phyloP scores from a whole-genome alignment of 208 protist genomes.

The Novymonas esmeraldas region DNA sequence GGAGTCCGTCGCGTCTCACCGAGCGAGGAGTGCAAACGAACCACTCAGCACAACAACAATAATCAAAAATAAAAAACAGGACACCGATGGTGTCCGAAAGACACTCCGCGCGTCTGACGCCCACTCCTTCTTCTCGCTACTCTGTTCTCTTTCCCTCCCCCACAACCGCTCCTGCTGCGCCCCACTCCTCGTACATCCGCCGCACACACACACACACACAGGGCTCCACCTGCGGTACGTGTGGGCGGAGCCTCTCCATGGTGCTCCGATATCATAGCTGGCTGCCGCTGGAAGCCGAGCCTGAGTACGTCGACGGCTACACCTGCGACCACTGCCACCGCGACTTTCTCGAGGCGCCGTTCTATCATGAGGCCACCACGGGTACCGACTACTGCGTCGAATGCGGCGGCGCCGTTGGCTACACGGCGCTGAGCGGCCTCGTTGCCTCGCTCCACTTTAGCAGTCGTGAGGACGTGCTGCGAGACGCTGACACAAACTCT shows the following conservation, averaged over 20 bases:
- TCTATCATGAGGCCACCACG: slow-evolving; percentile 40
- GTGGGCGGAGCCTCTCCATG: slow-evolving; percentile 24
- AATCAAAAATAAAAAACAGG: too few relatives aligned
- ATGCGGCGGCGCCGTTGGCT: slow-evolving; percentile 27
- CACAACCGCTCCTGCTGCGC: too few relatives aligned
- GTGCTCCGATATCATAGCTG: slow-evolving; percentile 45
- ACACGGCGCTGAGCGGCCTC: slow-evolving; percentile 32
- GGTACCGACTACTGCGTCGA: slow-evolving; percentile 43
- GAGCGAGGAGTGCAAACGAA: too few relatives aligned
- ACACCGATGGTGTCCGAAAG: too few relatives aligned
- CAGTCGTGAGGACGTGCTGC: slow-evolving; percentile 9
- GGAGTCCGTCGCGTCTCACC: too few relatives aligned
- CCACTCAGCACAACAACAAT: too few relatives aligned
- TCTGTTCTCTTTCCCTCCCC: too few relatives aligned
- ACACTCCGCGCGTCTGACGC: too few relatives aligned
- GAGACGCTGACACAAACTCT: slow-evolving; percentile 23
- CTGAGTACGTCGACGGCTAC: slow-evolving; percentile 45
- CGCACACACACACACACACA: neutral
- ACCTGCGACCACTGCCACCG: slow-evolving; percentile 42
- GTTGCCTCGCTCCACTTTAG: slow-evolving; percentile 35
- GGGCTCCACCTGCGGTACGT: neutral
- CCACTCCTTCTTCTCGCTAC: too few relatives aligned
- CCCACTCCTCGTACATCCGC: neutral
- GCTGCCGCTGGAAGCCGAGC: slow-evolving; percentile 42
- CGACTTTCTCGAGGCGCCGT: slow-evolving; percentile 33